Percentiles rank a stretch among this genome's conserved stretches.
phyloP scores from a whole-genome alignment of 768 basidiomycete genomes.

The Termitomyces sp. region DNA sequence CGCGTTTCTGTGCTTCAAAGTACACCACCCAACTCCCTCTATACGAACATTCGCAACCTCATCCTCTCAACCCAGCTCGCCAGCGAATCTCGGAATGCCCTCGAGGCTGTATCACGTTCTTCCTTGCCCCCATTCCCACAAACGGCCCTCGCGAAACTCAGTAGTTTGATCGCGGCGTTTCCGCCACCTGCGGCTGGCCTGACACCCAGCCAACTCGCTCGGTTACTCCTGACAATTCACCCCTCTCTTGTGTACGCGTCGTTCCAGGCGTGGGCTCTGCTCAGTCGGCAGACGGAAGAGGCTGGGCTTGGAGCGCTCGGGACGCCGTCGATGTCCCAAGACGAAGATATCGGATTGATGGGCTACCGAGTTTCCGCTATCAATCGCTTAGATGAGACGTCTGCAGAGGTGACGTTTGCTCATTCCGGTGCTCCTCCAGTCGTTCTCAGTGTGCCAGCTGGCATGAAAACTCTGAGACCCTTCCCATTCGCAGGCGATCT shows the following conservation, averaged over 20 bases:
- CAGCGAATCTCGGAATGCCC: constrained; percentile 47
- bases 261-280: constrained; percentile 57
- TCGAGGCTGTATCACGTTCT: constrained; percentile 49
- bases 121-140: constrained; percentile 60
- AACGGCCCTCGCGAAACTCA: constrained; percentile 50
- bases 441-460: constrained; percentile 39
- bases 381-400: constrained; percentile 31
- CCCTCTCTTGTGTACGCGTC: constrained; percentile 50
- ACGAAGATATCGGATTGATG: constrained; percentile 42
- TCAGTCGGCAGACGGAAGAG: constrained; percentile 50
- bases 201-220: constrained; percentile 43
- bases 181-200: constrained; percentile 34
- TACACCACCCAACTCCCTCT: constrained; percentile 21
- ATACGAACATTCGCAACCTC: constrained; percentile 44
- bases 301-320: constrained; percentile 49
- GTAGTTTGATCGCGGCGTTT: constrained; percentile 38
- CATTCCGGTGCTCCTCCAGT: constrained; percentile 22
- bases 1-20: constrained; percentile 6
- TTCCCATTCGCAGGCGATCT: constrained; percentile 36
- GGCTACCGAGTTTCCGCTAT: constrained; percentile 44
- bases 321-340: constrained; percentile 35
- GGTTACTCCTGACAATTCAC: constrained; percentile 53
- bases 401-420: constrained; percentile 38
- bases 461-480: constrained; percentile 35
- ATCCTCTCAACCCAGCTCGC: constrained; percentile 61